Conservation (phyloP, 495 filamentous ascomycete species). For the Aspergillus taichungensis region DNA sequence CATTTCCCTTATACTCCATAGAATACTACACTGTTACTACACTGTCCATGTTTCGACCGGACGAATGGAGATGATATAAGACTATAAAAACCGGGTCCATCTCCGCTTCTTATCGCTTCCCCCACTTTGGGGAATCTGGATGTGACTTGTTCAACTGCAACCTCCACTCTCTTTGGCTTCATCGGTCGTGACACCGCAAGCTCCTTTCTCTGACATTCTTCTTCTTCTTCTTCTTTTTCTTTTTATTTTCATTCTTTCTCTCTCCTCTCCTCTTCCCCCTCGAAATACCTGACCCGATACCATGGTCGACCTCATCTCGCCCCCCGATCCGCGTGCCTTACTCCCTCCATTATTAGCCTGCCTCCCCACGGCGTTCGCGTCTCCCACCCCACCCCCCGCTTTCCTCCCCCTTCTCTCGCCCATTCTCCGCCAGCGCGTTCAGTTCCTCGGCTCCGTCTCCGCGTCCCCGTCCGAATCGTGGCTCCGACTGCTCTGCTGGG, state of each 20-base stretch:
- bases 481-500: conserved; percentile 87
- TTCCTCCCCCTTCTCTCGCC: conserved; percentile 80
- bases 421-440: conserved; percentile 80
- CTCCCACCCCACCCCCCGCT: conserved; percentile 64
- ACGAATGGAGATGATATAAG: no score
- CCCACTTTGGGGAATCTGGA: background rate
- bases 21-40: no score
- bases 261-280: background rate
- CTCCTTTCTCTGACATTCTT: background rate
- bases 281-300: conserved; percentile 1
- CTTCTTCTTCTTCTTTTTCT: conserved; percentile 1
- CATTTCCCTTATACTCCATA: no score
- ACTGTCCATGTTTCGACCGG: no score
- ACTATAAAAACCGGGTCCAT: no score
- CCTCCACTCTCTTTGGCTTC: background rate
- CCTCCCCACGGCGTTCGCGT: conserved; percentile 75
- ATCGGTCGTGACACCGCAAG: conserved; percentile 9
- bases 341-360: conserved; percentile 74
- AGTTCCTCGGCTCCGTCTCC: conserved; percentile 53
- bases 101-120: background rate
- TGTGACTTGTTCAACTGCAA: no score
- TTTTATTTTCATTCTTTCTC: background rate
- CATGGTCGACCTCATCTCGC: conserved; percentile 49
- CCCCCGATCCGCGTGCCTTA: conserved; percentile 55
- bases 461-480: conserved; percentile 64